Conservation (phyloP, 257 asterid species). For the Linaria vulgaris region DNA sequence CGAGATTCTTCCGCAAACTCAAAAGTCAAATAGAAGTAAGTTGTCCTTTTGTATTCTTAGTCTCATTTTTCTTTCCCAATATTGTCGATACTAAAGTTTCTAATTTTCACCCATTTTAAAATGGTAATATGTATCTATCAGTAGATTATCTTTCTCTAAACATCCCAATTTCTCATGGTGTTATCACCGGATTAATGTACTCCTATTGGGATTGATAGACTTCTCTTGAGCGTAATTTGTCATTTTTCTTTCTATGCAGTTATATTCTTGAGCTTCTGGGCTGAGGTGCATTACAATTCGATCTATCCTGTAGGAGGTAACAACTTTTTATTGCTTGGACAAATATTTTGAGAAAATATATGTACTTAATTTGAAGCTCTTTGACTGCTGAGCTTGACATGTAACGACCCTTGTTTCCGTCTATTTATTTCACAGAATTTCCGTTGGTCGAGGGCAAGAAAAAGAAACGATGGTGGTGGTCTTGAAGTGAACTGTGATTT, state of each 20-base stretch:
- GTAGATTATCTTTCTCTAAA: too few relatives aligned
- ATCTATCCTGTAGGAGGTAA: slow-evolving; percentile 84
- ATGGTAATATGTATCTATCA: too few relatives aligned
- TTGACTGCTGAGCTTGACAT: too few relatives aligned
- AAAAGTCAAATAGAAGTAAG: slow-evolving; percentile 77
- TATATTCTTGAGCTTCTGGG: slow-evolving; percentile 89
- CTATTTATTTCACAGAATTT: slow-evolving; percentile 38
- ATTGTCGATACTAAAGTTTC: too few relatives aligned
- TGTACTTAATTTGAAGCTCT: too few relatives aligned
- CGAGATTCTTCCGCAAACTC: slow-evolving; percentile 78
- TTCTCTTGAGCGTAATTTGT: background rate
- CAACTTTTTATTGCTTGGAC: background rate
- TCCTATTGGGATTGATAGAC: too few relatives aligned
- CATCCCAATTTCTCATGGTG: too few relatives aligned
- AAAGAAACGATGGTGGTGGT: slow-evolving; percentile 68
- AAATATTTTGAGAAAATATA: too few relatives aligned
- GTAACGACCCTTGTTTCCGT: background rate
- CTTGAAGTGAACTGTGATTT: slow-evolving; percentile 1
- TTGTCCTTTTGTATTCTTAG: background rate
- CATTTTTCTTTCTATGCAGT: slow-evolving; percentile 43
- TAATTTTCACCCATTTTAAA: background rate
- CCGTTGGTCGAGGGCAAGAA: slow-evolving; percentile 48
- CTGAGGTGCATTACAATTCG: slow-evolving; percentile 90
- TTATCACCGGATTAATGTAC: too few relatives aligned
- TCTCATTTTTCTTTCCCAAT: too few relatives aligned